Evolutionary conservation across 1,139 yeast genomes (phyloP), one percentile per base, ranked within the genome.

Genomic region (Zygosaccharomyces pseudobailii): DNA sequence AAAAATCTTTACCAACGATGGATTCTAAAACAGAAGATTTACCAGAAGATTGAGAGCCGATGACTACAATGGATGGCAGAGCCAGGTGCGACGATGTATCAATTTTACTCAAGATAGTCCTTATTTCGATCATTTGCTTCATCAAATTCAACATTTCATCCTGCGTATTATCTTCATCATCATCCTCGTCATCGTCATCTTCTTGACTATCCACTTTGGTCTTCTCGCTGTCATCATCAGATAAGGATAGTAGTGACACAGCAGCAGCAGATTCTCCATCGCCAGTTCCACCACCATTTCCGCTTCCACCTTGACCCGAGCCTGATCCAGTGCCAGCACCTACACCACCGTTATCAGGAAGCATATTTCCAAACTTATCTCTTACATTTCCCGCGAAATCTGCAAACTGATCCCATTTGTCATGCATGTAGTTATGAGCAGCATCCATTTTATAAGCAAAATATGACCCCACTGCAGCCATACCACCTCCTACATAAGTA

Each of bases 41-140:
- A 45, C 99, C 99, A 43, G 96, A 87, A 8, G 96, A 87, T 70
- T 94, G 98, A 1, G 98, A 92, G 0, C 99, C 98, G 55, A 94
- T 80, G 1, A 94, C 98, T 17, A 94, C 98, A 57, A 94, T 94
- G 0, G 96, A 86, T 1, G 98, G 98, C 36, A 94, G 72, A 54
- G 84, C 87, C 40, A 92, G 72, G 9, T 87, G 79, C 36, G 84
- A 72, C 0, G 76, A 70, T 51, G 85, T 84, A 61, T 89, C 95
- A 19, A 94, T 80, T 51, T 79, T 81, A 49, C 86, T 79, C 46
- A 94, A 72, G 40, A 92, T 77, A 45, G 83, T 79, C 62, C 97
- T 75, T 49, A 94, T 90, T 65, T 94, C 98, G 59, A 94, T 94
- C 98, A 94, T 94, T 67, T 88, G 95, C 56, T 89, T 80, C 7